Base-by-base conservation (phyloP, 192 early-diverging fungal genomes). In the Coemansia sp. region DNA sequence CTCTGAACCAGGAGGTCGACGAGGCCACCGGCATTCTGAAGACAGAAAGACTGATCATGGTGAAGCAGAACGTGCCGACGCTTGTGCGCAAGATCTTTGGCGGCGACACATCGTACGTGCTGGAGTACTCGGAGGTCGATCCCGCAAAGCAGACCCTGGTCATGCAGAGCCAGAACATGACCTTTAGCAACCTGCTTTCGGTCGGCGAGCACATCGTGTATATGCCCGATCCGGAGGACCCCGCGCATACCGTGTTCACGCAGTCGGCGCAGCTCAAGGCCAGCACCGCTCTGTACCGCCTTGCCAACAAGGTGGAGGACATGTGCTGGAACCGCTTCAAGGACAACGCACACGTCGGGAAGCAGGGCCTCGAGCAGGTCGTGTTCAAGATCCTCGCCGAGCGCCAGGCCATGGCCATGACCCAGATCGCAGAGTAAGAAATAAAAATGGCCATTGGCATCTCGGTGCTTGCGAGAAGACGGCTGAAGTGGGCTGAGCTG, bases 11-110 rank as follows among this genome's bases (percentile, higher is more conserved):
- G 48, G 65, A 80, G 7, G 77, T 99, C 25, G 90, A 94, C 69
- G 86, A 90, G 10, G 83, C 81, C 36, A 93, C 91, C 0, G 94
- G 95, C 49, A 68, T 96, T 35, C 81, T 99, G 42, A 83, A 82
- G 48, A 95, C 94, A 9, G 92, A 96, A 76, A 87, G 97, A n/a
- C 84, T 99, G 28, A 84, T 99, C 57, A 90, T 89, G 61, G 85
- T 88, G 25, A 83, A 87, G 49, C 97, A 99, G 67, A 86, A 86
- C 71, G 88, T 89, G 14, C 97, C 97, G 13, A 74, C 85, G 6
- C 74, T 95, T 50, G 77, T 99, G 25, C 58, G 62, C 50, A 74
- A 85, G 82, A 64, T 90, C 23, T 83, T 88, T 57, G 89, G 90
- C 46, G 89, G 87, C 50, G 84, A 88, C 30, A 71, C 82, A 0